phyloP scores from a whole-genome alignment of 805 yeast species.

The Candida ovalis region DNA sequence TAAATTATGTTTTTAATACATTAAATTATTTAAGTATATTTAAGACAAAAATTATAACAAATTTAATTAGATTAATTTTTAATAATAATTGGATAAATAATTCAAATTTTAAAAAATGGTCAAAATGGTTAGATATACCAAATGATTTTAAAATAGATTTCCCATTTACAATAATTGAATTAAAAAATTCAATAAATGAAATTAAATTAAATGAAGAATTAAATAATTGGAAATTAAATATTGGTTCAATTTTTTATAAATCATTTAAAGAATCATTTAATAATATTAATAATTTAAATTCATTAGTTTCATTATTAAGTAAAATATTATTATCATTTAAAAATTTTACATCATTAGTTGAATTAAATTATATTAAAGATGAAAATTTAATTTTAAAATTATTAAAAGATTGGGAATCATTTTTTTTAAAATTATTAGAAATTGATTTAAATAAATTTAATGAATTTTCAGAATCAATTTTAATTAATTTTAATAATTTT shows the following conservation, averaged over 20 bases:
- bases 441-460: slow-evolving; percentile 16
- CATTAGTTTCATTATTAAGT: slow-evolving; percentile 16
- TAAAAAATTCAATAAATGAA: slow-evolving; percentile 11
- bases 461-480: slow-evolving; percentile 16
- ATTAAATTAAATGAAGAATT: slow-evolving; percentile 5
- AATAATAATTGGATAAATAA: slow-evolving; percentile 26
- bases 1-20: slow-evolving; percentile 30
- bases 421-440: slow-evolving; percentile 12
- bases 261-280: slow-evolving; percentile 9
- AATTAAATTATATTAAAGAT: slow-evolving; percentile 9
- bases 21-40: slow-evolving; percentile 23
- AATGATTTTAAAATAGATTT: slow-evolving; percentile 17
- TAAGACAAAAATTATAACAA: slow-evolving; percentile 21
- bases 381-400: slow-evolving; percentile 14
- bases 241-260: slow-evolving; percentile 16
- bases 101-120: slow-evolving; percentile 26
- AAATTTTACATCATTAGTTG: slow-evolving; percentile 28
- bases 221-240: slow-evolving; percentile 19
- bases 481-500: slow-evolving; percentile 13
- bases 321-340: slow-evolving; percentile 26
- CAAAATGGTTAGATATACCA: slow-evolving; percentile 25
- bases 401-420: slow-evolving; percentile 17
- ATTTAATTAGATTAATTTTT: slow-evolving; percentile 20
- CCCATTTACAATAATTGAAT: slow-evolving; percentile 14
- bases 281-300: slow-evolving; percentile 10